These are phyloP conservation scores for Xerocomus potaroensis DNA, from an alignment of 768 basidiomycete genomes.

Conservation along the genomic window DNA sequence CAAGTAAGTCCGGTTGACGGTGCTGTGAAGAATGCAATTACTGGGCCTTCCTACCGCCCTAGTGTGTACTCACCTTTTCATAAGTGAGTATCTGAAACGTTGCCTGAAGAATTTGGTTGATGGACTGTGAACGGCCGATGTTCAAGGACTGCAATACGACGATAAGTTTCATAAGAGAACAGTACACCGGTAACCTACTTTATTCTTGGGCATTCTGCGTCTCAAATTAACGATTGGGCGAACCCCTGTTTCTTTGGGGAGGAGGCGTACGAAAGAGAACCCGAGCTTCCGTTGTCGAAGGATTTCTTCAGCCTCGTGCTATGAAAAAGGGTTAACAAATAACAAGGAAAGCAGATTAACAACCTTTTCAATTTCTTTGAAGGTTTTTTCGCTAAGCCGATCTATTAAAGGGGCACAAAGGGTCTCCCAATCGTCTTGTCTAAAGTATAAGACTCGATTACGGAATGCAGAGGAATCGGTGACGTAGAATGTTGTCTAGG, in stretches of 20 bases:
- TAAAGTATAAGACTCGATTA: slow-evolving; percentile 84
- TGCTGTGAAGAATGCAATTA: slow-evolving; percentile 41
- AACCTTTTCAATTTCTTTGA: slow-evolving; percentile 68
- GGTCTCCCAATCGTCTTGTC: slow-evolving; percentile 89
- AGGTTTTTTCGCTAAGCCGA: slow-evolving; percentile 65
- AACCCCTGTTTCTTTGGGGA: slow-evolving; percentile 95
- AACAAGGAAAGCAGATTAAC: not conserved
- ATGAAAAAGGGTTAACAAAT: slow-evolving; percentile 1
- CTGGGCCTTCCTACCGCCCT: not conserved
- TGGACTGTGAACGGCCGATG: slow-evolving; percentile 49
- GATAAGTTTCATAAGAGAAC: not conserved
- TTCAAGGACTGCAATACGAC: slow-evolving; percentile 28
- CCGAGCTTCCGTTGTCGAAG: slow-evolving; percentile 71
- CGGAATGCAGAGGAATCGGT: slow-evolving; percentile 87
- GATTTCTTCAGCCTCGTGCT: slow-evolving; percentile 64
- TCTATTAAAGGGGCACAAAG: slow-evolving; percentile 80
- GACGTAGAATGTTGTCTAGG: slow-evolving; percentile 87
- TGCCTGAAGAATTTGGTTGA: slow-evolving; percentile 82
- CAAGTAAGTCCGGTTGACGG: slow-evolving; percentile 57
- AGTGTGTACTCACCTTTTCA: slow-evolving; percentile 58
- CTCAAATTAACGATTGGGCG: slow-evolving; percentile 91
- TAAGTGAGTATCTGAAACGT: slow-evolving; percentile 86
- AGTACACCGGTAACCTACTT: slow-evolving; percentile 18
- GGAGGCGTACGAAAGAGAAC: slow-evolving; percentile 79
- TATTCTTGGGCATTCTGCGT: slow-evolving; percentile 38